These are phyloP conservation scores for Yamadazyma conglobata DNA, from an alignment of 1,139 yeast species.

Conservation along the genomic window DNA sequence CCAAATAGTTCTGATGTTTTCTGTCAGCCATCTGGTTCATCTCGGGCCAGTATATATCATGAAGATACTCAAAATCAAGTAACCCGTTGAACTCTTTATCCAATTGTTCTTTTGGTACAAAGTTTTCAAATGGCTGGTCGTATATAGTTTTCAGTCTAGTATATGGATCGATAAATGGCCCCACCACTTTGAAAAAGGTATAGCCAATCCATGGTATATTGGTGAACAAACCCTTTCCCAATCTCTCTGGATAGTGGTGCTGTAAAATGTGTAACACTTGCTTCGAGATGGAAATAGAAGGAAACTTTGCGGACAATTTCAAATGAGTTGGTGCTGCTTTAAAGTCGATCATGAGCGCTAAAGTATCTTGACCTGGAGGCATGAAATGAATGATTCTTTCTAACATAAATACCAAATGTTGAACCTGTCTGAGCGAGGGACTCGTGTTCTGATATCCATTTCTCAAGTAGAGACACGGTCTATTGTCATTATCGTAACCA, in stretches of 20 bases:
- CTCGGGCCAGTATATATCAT: conserved; percentile 76
- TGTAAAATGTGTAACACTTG: conserved; percentile 85
- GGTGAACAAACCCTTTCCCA: conserved; percentile 86
- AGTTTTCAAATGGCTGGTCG: conserved; percentile 81
- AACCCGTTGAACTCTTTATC: conserved; percentile 83
- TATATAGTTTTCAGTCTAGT: conserved; percentile 89
- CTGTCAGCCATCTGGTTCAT: conserved; percentile 55
- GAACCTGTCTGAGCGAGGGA: conserved; percentile 82
- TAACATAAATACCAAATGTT: conserved; percentile 86
- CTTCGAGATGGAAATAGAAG: conserved; percentile 50
- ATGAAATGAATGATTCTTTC: conserved; percentile 87
- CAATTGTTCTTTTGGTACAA: conserved; percentile 76
- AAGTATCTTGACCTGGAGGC: conserved; percentile 94
- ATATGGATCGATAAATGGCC: conserved; percentile 92
- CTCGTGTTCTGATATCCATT: conserved; percentile 94
- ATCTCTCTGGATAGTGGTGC: conserved; percentile 93
- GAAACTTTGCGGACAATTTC: conserved; percentile 40
- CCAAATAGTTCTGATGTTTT: conserved; percentile 54
- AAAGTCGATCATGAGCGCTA: conserved; percentile 87
- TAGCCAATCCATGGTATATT: conserved; percentile 93
- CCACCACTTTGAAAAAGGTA: conserved; percentile 82
- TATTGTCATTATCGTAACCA: conserved; percentile 82
- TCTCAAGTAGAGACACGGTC: conserved; percentile 86
- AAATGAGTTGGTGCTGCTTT: conserved; percentile 52
- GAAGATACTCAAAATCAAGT: conserved; percentile 78